Evolutionary conservation across 2,329 filamentous ascomycete species (phyloP).

Genomic region (Tolypocladium ovalisporum): DNA sequence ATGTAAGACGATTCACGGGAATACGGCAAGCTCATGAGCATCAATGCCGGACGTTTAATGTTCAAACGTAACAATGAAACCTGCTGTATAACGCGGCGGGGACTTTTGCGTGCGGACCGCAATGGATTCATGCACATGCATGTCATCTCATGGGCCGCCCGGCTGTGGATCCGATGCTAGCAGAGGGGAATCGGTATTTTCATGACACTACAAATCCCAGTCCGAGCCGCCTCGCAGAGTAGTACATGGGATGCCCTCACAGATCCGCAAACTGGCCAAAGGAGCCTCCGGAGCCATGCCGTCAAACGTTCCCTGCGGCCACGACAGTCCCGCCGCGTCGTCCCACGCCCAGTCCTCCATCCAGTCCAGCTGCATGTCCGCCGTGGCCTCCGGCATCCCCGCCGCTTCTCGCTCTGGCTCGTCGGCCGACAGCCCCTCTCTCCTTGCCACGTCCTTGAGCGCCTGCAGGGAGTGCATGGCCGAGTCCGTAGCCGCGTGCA

Average conservation of each 20-base stretch:
- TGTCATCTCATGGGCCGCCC: background rate
- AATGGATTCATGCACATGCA: background rate
- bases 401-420: conserved; percentile 4
- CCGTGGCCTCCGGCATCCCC: conserved; percentile 1
- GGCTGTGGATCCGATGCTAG: background rate
- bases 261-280: background rate
- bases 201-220: background rate
- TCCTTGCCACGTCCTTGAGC: conserved; percentile 21
- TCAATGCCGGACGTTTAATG: background rate
- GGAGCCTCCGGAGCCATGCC: background rate
- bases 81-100: background rate
- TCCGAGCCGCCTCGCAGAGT: background rate
- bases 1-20: background rate
- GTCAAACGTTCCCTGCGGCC: conserved; percentile 5
- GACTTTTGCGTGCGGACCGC: background rate
- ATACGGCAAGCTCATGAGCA: background rate
- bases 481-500: conserved; percentile 13
- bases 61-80: background rate
- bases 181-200: background rate
- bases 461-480: conserved; percentile 18
- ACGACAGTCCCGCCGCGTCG: conserved; percentile 8
- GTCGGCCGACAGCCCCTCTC: conserved; percentile 10
- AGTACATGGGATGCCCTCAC: background rate
- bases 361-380: conserved; percentile 11
- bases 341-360: conserved; percentile 17